Percentiles rank a stretch among this genome's conserved stretches.
These are phyloP conservation scores for Craterostigma plantagineum DNA, from an alignment of 257 asterid species.

Conservation along the genomic window DNA sequence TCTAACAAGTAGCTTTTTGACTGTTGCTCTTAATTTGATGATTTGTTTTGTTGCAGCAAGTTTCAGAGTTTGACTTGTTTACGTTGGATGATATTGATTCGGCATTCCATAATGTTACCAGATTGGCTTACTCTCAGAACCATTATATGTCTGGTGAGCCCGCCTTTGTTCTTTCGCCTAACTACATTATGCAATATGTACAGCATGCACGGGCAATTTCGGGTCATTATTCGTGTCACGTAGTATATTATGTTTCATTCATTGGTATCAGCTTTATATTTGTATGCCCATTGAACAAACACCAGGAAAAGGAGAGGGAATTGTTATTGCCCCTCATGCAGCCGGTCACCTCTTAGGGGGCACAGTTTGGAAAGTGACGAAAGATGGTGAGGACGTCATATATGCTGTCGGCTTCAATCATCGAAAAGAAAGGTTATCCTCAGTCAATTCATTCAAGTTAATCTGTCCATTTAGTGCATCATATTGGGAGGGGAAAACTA, in stretches of 20 bases:
- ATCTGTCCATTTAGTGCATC: no score
- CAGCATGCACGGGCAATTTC: no score
- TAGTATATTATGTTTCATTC: no score
- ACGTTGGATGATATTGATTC: constrained; percentile 86
- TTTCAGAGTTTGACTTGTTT: constrained; percentile 84
- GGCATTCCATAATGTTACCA: constrained; percentile 68
- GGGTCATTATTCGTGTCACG: no score
- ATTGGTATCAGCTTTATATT: neutral
- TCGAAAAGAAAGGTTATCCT: constrained; percentile 78
- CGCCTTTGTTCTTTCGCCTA: constrained; percentile 8
- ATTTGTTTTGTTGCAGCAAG: constrained; percentile 44
- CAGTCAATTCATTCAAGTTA: constrained; percentile 2
- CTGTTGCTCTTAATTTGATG: no score
- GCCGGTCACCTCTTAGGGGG: constrained; percentile 99
- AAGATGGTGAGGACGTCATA: constrained; percentile 98
- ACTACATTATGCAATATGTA: no score
- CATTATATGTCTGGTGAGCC: constrained; percentile 69
- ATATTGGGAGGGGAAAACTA: constrained; percentile 4
- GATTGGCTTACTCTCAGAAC: constrained; percentile 90
- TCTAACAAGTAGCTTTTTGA: no score
- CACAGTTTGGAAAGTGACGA: constrained; percentile 81
- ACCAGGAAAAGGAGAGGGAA: constrained; percentile 95
- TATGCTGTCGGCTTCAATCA: constrained; percentile 98
- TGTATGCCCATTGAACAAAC: constrained; percentile 5
- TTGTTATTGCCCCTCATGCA: constrained; percentile 93